Conservation (phyloP, 305 asterid genomes). For the Salvia sclarea region DNA sequence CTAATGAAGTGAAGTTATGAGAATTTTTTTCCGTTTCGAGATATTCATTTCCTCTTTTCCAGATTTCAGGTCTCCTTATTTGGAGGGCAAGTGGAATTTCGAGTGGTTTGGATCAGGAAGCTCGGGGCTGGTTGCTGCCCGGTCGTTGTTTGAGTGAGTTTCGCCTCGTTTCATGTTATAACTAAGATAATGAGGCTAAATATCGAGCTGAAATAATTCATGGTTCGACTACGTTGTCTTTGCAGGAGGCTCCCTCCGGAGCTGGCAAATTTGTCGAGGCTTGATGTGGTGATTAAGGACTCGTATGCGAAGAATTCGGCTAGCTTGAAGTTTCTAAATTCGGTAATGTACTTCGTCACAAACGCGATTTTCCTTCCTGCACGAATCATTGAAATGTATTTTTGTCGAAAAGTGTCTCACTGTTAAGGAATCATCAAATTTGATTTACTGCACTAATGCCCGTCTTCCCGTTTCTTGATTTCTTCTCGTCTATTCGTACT, state of each 20-base stretch:
- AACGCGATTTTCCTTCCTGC: conserved; percentile 10
- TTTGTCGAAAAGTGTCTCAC: not conserved
- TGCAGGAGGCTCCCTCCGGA: conserved; percentile 81
- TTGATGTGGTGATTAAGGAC: conserved; percentile 82
- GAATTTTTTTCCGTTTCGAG: conserved; percentile 1
- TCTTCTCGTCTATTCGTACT: no score
- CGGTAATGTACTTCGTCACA: conserved; percentile 34
- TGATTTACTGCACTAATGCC: not conserved
- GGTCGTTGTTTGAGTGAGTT: conserved; percentile 59
- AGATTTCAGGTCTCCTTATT: conserved; percentile 55
- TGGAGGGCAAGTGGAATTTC: conserved; percentile 67
- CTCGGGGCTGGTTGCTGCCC: conserved; percentile 60
- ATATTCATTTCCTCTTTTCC: conserved; percentile 34
- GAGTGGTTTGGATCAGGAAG: conserved; percentile 87
- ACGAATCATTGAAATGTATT: no score
- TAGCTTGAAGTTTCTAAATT: conserved; percentile 54
- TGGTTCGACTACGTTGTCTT: conserved; percentile 3
- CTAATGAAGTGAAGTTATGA: not conserved
- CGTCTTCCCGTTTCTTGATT: not conserved
- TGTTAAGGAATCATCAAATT: not conserved
- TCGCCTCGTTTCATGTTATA: not conserved
- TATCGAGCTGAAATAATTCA: not conserved
- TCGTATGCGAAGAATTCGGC: conserved; percentile 67
- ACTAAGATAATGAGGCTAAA: not conserved
- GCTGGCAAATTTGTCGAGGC: conserved; percentile 63